phyloP scores from a whole-genome alignment of 2,329 filamentous ascomycete genomes.

The Xylaria sp. region DNA sequence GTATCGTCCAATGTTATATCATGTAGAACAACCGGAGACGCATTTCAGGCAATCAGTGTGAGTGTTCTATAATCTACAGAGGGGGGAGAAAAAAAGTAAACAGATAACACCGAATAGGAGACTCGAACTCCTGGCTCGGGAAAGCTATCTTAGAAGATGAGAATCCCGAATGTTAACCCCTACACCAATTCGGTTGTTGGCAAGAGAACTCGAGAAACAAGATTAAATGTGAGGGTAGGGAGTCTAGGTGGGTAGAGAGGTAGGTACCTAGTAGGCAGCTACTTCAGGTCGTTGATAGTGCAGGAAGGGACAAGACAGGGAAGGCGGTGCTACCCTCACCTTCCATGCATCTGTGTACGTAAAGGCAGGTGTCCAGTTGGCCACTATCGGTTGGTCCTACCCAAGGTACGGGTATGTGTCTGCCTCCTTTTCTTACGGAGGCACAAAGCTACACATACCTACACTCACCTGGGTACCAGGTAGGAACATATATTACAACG shows the following conservation, averaged over 20 bases:
- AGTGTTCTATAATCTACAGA: not conserved
- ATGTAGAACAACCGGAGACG: not conserved
- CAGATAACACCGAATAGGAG: slow-evolving; percentile 35
- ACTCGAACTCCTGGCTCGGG: slow-evolving; percentile 37
- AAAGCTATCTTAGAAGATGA: slow-evolving; percentile 17
- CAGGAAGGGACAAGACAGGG: not conserved
- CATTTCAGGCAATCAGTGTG: not conserved
- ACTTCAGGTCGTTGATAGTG: not conserved
- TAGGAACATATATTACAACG: too few species aligned
- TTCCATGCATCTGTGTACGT: not conserved
- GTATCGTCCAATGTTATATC: too few species aligned
- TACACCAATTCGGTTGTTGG: slow-evolving; percentile 38
- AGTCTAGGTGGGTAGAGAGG: not conserved
- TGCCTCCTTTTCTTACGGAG: too few species aligned
- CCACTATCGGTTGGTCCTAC: too few species aligned
- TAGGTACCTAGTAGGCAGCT: not conserved
- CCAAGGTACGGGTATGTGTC: not conserved
- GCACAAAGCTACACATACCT: too few species aligned
- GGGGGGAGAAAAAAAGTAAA: not conserved
- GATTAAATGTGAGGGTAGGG: slow-evolving; percentile 4
- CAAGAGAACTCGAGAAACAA: not conserved
- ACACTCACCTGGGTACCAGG: too few species aligned
- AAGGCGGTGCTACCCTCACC: not conserved
- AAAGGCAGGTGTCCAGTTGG: too few species aligned
- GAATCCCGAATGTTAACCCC: slow-evolving; percentile 37